Evolutionary conservation across 2,329 filamentous ascomycete species (phyloP).

Genomic region (Arthrobotrys pseudoclavata): DNA sequence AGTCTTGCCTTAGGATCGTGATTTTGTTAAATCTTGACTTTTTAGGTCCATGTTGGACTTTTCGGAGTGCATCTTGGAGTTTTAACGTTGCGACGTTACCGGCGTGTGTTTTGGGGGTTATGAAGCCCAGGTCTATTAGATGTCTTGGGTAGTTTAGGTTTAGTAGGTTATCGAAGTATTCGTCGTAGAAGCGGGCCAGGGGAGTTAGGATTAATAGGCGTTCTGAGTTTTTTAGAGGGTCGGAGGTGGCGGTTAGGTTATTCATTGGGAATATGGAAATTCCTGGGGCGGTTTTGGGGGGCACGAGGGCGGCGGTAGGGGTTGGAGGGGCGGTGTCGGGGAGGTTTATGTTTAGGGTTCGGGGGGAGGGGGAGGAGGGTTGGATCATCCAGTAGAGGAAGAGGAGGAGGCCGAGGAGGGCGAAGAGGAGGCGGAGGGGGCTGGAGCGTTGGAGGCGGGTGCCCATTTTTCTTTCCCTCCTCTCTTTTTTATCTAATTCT

Average conservation of each 20-base stretch:
- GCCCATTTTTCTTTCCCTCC: constrained; percentile 68
- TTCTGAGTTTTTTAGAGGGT: constrained; percentile 83
- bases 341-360: constrained; percentile 70
- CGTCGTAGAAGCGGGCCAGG: constrained; percentile 90
- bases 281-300: constrained; percentile 83
- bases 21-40: constrained; percentile 90
- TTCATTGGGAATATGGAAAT: constrained; percentile 96
- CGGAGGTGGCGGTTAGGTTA: constrained; percentile 84
- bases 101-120: constrained; percentile 92
- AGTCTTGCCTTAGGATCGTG: constrained; percentile 95
- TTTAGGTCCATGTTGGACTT: constrained; percentile 85
- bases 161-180: constrained; percentile 94
- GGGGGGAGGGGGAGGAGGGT: constrained; percentile 69
- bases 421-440: constrained; percentile 80
- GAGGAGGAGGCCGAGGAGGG: constrained; percentile 78
- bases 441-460: constrained; percentile 83
- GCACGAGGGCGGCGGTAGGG: constrained; percentile 80
- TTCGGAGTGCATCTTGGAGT: constrained; percentile 85
- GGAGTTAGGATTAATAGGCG: constrained; percentile 92
- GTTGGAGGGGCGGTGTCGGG: constrained; percentile 73
- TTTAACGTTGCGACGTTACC: constrained; percentile 87
- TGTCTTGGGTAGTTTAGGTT: constrained; percentile 90
- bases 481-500: not conserved
- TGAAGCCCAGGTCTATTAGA: constrained; percentile 94
- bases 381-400: constrained; percentile 76